Conservation (phyloP, 805 yeast genomes). For the Candida caryicola region DNA sequence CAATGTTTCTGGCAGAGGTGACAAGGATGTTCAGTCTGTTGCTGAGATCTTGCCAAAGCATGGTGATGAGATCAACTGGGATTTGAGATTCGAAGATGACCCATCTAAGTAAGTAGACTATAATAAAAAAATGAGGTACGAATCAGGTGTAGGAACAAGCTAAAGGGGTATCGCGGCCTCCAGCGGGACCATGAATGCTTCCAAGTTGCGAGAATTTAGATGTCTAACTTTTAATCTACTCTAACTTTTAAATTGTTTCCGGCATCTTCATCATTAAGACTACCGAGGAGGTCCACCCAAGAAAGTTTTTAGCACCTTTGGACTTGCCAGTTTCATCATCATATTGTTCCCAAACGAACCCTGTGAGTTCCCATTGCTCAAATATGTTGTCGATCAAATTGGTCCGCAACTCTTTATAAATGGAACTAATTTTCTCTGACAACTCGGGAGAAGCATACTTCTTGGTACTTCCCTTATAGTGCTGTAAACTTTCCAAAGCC, state of each 20-base stretch:
- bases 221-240: not conserved
- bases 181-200: no score
- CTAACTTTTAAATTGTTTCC: constrained; percentile 24
- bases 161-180: no score
- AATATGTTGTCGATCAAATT: constrained; percentile 69
- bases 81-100: constrained; percentile 74
- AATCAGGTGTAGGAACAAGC: no score
- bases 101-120: constrained; percentile 31
- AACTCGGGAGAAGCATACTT: constrained; percentile 27
- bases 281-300: constrained; percentile 91
- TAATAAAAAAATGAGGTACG: not conserved
- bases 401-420: constrained; percentile 58
- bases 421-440: constrained; percentile 32
- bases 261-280: constrained; percentile 84
- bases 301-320: constrained; percentile 81
- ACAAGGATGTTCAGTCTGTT: constrained; percentile 96
- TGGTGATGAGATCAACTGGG: constrained; percentile 95
- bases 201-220: no score
- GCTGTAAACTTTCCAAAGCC: constrained; percentile 62
- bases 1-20: constrained; percentile 97
- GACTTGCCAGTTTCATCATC: constrained; percentile 72
- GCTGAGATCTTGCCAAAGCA: constrained; percentile 88
- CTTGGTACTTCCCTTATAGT: constrained; percentile 45
- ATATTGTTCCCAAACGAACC: constrained; percentile 90
- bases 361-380: constrained; percentile 69